Evolutionary conservation across 305 asterid species (phyloP).

Genomic region (Euphrasia arctica): DNA sequence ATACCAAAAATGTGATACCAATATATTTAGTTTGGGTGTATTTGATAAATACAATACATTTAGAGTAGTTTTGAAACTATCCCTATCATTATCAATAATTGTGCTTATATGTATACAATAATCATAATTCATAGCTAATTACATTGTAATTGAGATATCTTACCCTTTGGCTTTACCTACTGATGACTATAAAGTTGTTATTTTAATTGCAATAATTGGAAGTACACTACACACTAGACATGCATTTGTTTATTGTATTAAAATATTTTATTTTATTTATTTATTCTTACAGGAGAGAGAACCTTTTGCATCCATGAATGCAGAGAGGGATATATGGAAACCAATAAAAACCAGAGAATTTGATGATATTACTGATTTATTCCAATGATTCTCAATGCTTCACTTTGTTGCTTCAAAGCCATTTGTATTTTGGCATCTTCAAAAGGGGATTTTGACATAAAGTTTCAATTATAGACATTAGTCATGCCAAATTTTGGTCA

Average conservation of each 20-base stretch:
- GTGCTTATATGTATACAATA: not conserved
- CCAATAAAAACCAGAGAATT: conserved; percentile 23
- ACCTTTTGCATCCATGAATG: not conserved
- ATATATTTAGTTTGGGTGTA: no score
- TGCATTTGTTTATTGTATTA: not conserved
- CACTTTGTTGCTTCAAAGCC: conserved; percentile 29
- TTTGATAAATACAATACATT: no score
- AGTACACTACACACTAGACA: not conserved
- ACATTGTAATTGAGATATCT: not conserved
- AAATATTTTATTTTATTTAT: not conserved
- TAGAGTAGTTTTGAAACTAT: no score
- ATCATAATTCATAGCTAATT: not conserved
- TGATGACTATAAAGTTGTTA: conserved; percentile 12
- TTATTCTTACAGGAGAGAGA: conserved; percentile 47
- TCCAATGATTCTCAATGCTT: conserved; percentile 21
- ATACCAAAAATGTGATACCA: no score
- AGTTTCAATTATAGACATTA: not conserved
- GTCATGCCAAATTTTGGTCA: not conserved
- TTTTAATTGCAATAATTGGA: conserved; percentile 28
- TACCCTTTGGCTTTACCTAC: not conserved
- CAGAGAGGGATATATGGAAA: no score
- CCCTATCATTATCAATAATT: conserved; percentile 21
- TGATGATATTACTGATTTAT: conserved; percentile 12
- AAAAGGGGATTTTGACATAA: conserved; percentile 28
- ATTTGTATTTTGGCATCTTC: conserved; percentile 25